These are phyloP conservation scores for Plenodomus biglobosus DNA, from an alignment of 2,329 filamentous ascomycete genomes.

Conservation along the genomic window DNA sequence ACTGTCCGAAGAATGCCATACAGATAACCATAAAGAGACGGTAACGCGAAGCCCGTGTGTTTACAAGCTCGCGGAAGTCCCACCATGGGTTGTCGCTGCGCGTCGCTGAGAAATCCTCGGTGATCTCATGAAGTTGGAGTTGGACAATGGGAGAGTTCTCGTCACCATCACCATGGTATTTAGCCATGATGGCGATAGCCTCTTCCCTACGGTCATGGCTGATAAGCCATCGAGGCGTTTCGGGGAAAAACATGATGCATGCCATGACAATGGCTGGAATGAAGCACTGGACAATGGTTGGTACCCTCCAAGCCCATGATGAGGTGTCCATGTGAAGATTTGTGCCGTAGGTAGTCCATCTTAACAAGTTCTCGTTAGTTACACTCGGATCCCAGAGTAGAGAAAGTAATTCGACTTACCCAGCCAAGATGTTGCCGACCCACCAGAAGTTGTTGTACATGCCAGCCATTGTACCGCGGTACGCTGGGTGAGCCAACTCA, in stretches of 20 bases:
- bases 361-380: not conserved
- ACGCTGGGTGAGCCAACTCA: constrained; percentile 62
- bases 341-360: constrained; percentile 47
- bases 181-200: constrained; percentile 59
- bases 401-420: constrained; percentile 17
- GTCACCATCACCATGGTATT: constrained; percentile 58
- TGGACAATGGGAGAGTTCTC: constrained; percentile 37
- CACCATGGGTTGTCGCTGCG: constrained; percentile 41
- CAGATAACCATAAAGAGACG: constrained; percentile 44
- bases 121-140: constrained; percentile 44
- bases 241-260: constrained; percentile 58
- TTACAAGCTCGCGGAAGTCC: constrained; percentile 38
- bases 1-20: constrained; percentile 49
- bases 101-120: constrained; percentile 30
- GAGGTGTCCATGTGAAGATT: constrained; percentile 43
- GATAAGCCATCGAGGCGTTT: constrained; percentile 61
- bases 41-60: constrained; percentile 37
- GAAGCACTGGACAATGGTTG: constrained; percentile 35
- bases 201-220: constrained; percentile 58
- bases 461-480: constrained; percentile 62
- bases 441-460: constrained; percentile 55
- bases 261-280: constrained; percentile 47
- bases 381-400: not conserved
- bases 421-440: constrained; percentile 57
- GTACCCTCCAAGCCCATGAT: constrained; percentile 57